A percentile compares a stretch with the other conserved stretches of the same genome.
phyloP scores from a whole-genome alignment of 169 alveolate species.

The Eimeria praecox region DNA sequence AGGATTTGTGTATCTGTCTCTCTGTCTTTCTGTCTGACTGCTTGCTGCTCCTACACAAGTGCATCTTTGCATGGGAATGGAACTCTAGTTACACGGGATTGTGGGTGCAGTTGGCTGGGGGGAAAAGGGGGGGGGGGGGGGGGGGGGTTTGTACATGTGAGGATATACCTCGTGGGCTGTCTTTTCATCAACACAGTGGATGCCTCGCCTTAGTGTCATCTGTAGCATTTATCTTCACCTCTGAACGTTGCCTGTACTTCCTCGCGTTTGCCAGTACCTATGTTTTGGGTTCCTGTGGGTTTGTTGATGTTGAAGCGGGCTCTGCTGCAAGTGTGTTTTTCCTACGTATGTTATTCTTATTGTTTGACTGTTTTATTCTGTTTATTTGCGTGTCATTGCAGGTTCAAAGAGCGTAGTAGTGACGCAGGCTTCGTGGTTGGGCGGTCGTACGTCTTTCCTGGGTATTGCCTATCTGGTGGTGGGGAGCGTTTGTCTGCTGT shows the following conservation, averaged over 20 bases:
- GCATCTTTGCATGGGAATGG: background rate
- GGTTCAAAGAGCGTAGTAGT: conserved; percentile 85
- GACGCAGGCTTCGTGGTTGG: conserved; percentile 84
- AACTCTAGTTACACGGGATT: background rate
- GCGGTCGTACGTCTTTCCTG: conserved; percentile 85
- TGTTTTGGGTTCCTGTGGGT: background rate
- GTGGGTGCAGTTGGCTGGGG: background rate
- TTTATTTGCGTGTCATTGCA: background rate
- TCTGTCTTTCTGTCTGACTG: background rate
- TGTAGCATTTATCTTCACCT: background rate
- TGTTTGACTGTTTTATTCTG: too few relatives aligned
- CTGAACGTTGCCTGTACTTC: background rate
- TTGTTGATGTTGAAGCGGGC: background rate
- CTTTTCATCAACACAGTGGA: background rate
- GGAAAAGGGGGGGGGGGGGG: too few relatives aligned
- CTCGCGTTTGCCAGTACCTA: background rate
- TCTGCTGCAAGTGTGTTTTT: background rate
- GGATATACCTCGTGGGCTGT: background rate
- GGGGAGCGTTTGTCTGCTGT: conserved; percentile 58
- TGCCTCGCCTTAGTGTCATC: background rate
- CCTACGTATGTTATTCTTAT: too few relatives aligned
- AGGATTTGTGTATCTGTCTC: background rate
- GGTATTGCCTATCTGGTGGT: conserved; percentile 84
- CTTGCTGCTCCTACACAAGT: background rate
- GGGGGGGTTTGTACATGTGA: background rate